Percentiles rank a stretch among this genome's conserved stretches.
phyloP scores from a whole-genome alignment of 805 yeast genomes.

The Candida corydali region DNA sequence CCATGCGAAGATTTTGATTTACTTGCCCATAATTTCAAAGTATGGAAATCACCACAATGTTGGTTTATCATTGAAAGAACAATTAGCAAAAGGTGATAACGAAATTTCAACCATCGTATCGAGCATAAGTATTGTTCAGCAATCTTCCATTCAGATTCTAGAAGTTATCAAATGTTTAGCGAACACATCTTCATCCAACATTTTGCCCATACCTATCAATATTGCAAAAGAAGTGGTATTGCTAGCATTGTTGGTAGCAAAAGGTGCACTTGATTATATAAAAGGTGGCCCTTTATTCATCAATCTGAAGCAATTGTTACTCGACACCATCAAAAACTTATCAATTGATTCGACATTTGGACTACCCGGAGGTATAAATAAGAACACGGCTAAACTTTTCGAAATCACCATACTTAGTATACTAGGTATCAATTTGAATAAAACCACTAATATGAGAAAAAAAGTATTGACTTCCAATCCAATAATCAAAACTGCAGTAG shows the following conservation, averaged over 20 bases:
- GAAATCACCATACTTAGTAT: constrained; percentile 60
- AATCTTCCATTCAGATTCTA: constrained; percentile 58
- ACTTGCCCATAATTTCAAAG: constrained; percentile 38
- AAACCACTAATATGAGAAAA: constrained; percentile 14
- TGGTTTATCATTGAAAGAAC: constrained; percentile 36
- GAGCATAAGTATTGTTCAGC: constrained; percentile 65
- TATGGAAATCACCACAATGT: constrained; percentile 39
- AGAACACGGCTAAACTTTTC: constrained; percentile 49
- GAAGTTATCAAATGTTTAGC: constrained; percentile 45
- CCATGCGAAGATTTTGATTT: constrained; percentile 41
- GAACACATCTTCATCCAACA: constrained; percentile 32
- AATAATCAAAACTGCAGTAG: constrained; percentile 20
- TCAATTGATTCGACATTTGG: constrained; percentile 48
- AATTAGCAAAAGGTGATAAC: constrained; percentile 32
- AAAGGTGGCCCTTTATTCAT: constrained; percentile 78
- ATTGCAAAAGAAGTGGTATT: constrained; percentile 60
- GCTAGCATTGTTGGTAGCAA: constrained; percentile 60
- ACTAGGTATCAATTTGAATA: constrained; percentile 46
- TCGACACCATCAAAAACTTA: constrained; percentile 46
- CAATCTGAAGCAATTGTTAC: constrained; percentile 57
- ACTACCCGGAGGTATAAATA: constrained; percentile 59
- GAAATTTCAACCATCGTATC: constrained; percentile 33
- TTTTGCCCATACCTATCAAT: constrained; percentile 63
- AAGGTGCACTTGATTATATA: constrained; percentile 76
- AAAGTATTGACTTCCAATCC: constrained; percentile 13